phyloP scores from a whole-genome alignment of 441 rosid genomes.

The Flueggea neowawraea region DNA sequence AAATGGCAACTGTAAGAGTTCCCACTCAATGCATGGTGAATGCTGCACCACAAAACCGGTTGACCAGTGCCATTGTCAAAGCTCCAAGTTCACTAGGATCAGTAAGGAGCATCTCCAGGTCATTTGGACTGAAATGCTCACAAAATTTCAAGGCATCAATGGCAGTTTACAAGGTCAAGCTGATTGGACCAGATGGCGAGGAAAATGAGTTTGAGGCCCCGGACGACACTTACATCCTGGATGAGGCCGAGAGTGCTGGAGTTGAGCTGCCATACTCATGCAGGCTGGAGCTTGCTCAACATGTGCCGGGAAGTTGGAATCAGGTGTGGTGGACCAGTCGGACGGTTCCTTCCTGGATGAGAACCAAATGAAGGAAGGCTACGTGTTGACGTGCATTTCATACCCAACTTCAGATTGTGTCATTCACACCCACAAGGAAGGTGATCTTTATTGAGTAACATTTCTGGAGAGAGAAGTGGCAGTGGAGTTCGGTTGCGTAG shows the following conservation, averaged over 20 bases:
- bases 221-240: slow-evolving; percentile 67
- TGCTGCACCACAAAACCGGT: slow-evolving; percentile 29
- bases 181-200: slow-evolving; percentile 64
- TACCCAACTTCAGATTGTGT: slow-evolving; percentile 74
- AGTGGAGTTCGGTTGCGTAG: neutral
- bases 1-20: slow-evolving; percentile 46
- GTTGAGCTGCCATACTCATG: slow-evolving; percentile 90
- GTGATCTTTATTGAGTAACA: slow-evolving; percentile 41
- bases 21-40: slow-evolving; percentile 35
- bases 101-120: slow-evolving; percentile 42
- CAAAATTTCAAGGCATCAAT: slow-evolving; percentile 42
- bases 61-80: slow-evolving; percentile 29
- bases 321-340: slow-evolving; percentile 68
- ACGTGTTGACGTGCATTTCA: slow-evolving; percentile 78
- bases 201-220: slow-evolving; percentile 60
- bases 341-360: slow-evolving; percentile 89
- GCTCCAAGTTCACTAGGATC: slow-evolving; percentile 42
- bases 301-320: slow-evolving; percentile 64
- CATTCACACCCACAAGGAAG: slow-evolving; percentile 85
- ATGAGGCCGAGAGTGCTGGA: slow-evolving; percentile 83
- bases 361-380: slow-evolving; percentile 47
- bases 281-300: slow-evolving; percentile 94
- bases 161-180: slow-evolving; percentile 75
- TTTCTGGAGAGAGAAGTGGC: neutral
- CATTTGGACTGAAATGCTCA: slow-evolving; percentile 65